These are phyloP conservation scores for Graphium sp. DNA, from an alignment of 2,329 filamentous ascomycete species.

Conservation along the genomic window DNA sequence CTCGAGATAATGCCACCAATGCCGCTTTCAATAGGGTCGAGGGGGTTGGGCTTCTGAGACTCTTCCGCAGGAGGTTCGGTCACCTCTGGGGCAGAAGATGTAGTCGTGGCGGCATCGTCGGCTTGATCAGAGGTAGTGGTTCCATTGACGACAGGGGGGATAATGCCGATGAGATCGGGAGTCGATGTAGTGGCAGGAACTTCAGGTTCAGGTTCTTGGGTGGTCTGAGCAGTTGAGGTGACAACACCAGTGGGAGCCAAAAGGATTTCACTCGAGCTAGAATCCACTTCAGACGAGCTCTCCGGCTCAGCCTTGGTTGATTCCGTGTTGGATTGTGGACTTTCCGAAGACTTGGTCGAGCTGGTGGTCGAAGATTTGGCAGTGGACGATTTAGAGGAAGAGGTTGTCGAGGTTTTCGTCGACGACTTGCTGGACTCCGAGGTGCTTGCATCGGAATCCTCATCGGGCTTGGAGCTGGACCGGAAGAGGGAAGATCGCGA, in stretches of 20 bases:
- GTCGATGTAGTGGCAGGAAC: slow-evolving; percentile 4
- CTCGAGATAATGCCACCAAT: slow-evolving; percentile 1
- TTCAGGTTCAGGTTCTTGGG: not conserved
- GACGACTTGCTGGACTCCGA: slow-evolving; percentile 7
- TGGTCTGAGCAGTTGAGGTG: slow-evolving; percentile 7
- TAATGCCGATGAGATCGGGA: slow-evolving; percentile 2
- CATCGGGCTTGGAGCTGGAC: too few relatives aligned
- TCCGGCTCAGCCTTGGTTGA: not conserved
- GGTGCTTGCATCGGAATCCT: not conserved
- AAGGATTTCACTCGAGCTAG: slow-evolving; percentile 9
- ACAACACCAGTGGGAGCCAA: slow-evolving; percentile 15
- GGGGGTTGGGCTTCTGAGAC: not conserved
- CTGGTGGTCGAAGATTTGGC: too few relatives aligned
- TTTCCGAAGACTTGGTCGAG: too few relatives aligned
- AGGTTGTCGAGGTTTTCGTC: slow-evolving; percentile 11
- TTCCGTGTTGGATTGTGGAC: slow-evolving; percentile 1
- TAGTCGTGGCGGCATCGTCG: not conserved
- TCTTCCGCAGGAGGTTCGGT: not conserved
- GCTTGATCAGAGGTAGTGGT: slow-evolving; percentile 1
- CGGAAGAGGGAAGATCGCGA: too few relatives aligned
- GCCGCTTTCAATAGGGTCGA: slow-evolving; percentile 2
- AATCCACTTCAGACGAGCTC: slow-evolving; percentile 5
- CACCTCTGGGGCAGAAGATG: not conserved
- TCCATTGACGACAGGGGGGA: not conserved
- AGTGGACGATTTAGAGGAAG: slow-evolving; percentile 7